Percentiles rank a stretch among this genome's conserved stretches.
These are phyloP conservation scores for Delonix regia DNA, from an alignment of 306 rosid species.

Conservation along the genomic window DNA sequence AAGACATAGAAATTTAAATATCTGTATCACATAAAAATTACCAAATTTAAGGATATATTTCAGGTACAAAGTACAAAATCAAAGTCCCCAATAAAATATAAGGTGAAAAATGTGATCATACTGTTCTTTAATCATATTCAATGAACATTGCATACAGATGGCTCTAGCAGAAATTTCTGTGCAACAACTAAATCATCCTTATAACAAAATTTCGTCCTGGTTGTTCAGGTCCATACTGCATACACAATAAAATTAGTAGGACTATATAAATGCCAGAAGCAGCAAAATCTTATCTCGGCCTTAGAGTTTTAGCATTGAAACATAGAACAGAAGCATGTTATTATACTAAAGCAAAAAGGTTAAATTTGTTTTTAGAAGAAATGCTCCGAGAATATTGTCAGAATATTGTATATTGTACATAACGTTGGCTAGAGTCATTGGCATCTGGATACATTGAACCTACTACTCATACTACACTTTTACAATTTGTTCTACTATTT, in stretches of 20 bases:
- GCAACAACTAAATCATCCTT: neutral
- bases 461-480: too few species aligned
- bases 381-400: neutral
- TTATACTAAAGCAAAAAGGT: neutral
- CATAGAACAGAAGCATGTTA: constrained; percentile 12
- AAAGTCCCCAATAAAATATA: neutral
- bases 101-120: neutral
- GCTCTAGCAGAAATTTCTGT: constrained; percentile 9
- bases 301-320: neutral
- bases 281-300: neutral
- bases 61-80: neutral
- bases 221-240: neutral
- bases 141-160: neutral
- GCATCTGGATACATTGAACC: too few species aligned
- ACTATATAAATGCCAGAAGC: neutral
- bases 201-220: neutral
- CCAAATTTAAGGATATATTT: neutral
- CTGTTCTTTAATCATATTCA: constrained; percentile 17
- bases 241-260: neutral
- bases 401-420: too few species aligned
- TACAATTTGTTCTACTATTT: too few species aligned
- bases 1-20: neutral
- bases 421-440: too few species aligned
- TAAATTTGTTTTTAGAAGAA: neutral
- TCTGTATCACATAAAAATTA: neutral